Evolutionary conservation across 129 eudicot species (phyloP), one percentile per base, ranked within the genome.

Genomic region (Logfia minima): DNA sequence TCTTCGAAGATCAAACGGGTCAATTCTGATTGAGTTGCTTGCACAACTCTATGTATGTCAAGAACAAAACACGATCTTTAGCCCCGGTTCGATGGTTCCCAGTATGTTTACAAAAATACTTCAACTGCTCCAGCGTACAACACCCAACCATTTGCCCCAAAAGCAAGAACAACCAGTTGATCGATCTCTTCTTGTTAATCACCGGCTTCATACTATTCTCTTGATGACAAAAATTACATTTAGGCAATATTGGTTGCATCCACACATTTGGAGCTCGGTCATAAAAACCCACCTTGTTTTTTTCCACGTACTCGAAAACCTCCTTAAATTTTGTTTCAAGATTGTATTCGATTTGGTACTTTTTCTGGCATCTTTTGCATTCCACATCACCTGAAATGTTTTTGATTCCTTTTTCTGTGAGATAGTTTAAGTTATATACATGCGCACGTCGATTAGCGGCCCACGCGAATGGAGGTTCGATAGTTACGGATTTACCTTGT

Each of bases 1-100:
- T 9, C 29, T 26, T 26, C 29, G 29, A 64, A 29, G 69, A 66
- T 34, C 71, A 66, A 66, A 66, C 2, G 1, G 86, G 88, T 4
- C 86, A 90, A 62, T 4, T 64, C 0, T 88, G 89, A 22, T 80
- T 85, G 4, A 92, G 81, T 79, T 92, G 96, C 67, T 71, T 83
- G 75, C 90, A 90, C 53, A 92, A 41, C 10, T 34, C 81, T n/a
- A 90, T 61, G 75, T 92, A 92, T 3, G 98, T 34, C 32, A 88
- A 86, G 71, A 73, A 92, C 26, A 92, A 76, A 58, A 90, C 81
- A 16, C 96, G 86, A 80, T 90, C 92, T 63, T 90, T 92, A 0
- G 98, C 93, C 8, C 96, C 98, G 5, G 98, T 89, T 3, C 93
- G 92, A 75, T 90, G 96, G 77, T 86, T 88, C n/a, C 81, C 79